Conservation (phyloP, 768 basidiomycete genomes). For the Nevesoporus exiguus region DNA sequence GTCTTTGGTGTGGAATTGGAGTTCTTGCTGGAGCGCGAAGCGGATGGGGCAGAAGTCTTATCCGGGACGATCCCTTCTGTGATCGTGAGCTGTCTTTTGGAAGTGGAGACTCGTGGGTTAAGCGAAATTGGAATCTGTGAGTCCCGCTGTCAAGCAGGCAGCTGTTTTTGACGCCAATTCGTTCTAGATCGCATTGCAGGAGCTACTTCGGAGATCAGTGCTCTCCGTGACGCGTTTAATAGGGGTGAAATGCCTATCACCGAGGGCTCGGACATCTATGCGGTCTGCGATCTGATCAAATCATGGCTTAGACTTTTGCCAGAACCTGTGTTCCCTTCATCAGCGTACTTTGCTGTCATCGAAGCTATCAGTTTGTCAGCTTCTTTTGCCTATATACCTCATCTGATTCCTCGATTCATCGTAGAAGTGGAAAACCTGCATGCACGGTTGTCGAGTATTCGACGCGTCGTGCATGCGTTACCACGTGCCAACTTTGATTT, state of each 20-base stretch:
- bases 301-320: constrained; percentile 83
- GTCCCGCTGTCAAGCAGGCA: constrained; percentile 20
- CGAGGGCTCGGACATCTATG: constrained; percentile 68
- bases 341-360: constrained; percentile 65
- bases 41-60: constrained; percentile 43
- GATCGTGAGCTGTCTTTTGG: constrained; percentile 60
- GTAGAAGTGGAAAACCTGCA: constrained; percentile 72
- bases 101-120: constrained; percentile 73
- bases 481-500: constrained; percentile 75
- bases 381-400: not conserved
- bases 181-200: constrained; percentile 77
- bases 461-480: constrained; percentile 62
- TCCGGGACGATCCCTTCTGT: constrained; percentile 63
- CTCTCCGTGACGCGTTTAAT: constrained; percentile 73
- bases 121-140: constrained; percentile 81
- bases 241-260: constrained; percentile 64
- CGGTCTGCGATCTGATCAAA: constrained; percentile 80
- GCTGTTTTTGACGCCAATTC: not conserved
- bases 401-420: constrained; percentile 4
- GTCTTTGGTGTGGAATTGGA: constrained; percentile 78
- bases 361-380: constrained; percentile 59
- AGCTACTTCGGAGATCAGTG: constrained; percentile 63
- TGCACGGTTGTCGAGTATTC: constrained; percentile 58
- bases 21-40: constrained; percentile 65
- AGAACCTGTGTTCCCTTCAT: constrained; percentile 71